phyloP scores from a whole-genome alignment of 192 early-diverging fungal species.

The Coemansia guatemalensis region DNA sequence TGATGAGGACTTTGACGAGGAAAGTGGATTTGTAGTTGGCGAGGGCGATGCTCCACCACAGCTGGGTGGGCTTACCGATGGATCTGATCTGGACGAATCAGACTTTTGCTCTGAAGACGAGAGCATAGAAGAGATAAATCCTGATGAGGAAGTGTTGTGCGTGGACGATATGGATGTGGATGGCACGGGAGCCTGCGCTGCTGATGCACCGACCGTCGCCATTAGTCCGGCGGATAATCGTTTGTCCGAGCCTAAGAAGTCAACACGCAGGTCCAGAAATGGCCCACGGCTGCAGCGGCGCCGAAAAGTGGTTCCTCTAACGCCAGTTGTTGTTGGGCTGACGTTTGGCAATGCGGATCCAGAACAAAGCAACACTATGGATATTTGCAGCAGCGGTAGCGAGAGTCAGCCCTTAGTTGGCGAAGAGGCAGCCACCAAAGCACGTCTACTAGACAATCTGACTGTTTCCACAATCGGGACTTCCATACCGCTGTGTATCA shows the following conservation, averaged over 20 bases:
- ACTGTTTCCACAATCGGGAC: constrained; percentile 10
- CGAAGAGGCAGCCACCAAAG: neutral
- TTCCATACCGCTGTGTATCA: constrained; percentile 19
- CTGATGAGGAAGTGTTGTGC: constrained; percentile 30
- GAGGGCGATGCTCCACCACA: constrained; percentile 36
- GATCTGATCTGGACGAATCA: constrained; percentile 18
- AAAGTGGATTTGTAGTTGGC: constrained; percentile 84
- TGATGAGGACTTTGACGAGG: constrained; percentile 78
- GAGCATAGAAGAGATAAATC: constrained; percentile 40
- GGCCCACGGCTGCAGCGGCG: constrained; percentile 13
- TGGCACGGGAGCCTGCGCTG: neutral
- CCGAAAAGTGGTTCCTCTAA: constrained; percentile 29
- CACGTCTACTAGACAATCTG: constrained; percentile 5
- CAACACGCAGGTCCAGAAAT: neutral
- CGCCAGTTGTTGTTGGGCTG: constrained; percentile 36
- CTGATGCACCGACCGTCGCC: neutral
- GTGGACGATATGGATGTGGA: constrained; percentile 26
- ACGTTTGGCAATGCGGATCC: constrained; percentile 1
- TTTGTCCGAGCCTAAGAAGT: constrained; percentile 3
- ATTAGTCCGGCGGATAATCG: neutral
- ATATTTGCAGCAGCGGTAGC: neutral
- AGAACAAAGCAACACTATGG: neutral
- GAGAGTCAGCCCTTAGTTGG: neutral
- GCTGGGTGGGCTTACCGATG: constrained; percentile 10
- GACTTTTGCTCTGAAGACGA: constrained; percentile 45